Conservation (phyloP, 805 yeast genomes). For the Nadsonia fulvescens region DNA sequence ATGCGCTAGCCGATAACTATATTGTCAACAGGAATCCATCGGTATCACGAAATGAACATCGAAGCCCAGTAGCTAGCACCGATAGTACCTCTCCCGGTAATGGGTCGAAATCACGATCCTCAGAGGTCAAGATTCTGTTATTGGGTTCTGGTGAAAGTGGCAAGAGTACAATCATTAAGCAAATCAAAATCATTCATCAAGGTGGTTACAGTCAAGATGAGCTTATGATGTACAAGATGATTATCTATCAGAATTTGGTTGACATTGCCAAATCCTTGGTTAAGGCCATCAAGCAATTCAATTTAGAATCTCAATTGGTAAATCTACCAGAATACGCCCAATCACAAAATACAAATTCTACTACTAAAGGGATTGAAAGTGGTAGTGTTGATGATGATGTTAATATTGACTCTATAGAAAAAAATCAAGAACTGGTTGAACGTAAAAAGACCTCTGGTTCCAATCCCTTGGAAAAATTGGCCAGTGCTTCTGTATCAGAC, state of each 20-base stretch:
- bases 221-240: slow-evolving; percentile 52
- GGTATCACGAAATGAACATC: too few relatives aligned
- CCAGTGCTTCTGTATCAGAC: too few relatives aligned
- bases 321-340: background rate
- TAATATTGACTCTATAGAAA: slow-evolving; percentile 8
- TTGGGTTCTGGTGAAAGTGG: slow-evolving; percentile 76
- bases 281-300: slow-evolving; percentile 41
- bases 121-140: slow-evolving; percentile 56
- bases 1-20: too few relatives aligned
- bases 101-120: too few relatives aligned
- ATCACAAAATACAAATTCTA: slow-evolving; percentile 2
- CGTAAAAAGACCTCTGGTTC: too few relatives aligned
- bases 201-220: slow-evolving; percentile 58
- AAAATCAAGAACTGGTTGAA: slow-evolving; percentile 10
- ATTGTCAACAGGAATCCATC: too few relatives aligned
- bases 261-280: slow-evolving; percentile 61
- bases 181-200: slow-evolving; percentile 63
- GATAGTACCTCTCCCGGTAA: too few relatives aligned
- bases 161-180: slow-evolving; percentile 64
- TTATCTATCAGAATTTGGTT: slow-evolving; percentile 58
- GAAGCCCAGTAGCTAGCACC: too few relatives aligned
- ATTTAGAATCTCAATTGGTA: slow-evolving; percentile 11
- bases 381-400: background rate
- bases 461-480: too few relatives aligned
- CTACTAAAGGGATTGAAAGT: slow-evolving; percentile 1